These are phyloP conservation scores for Leucoagaricus sp. DNA, from an alignment of 1,284 basidiomycete genomes.

Conservation along the genomic window DNA sequence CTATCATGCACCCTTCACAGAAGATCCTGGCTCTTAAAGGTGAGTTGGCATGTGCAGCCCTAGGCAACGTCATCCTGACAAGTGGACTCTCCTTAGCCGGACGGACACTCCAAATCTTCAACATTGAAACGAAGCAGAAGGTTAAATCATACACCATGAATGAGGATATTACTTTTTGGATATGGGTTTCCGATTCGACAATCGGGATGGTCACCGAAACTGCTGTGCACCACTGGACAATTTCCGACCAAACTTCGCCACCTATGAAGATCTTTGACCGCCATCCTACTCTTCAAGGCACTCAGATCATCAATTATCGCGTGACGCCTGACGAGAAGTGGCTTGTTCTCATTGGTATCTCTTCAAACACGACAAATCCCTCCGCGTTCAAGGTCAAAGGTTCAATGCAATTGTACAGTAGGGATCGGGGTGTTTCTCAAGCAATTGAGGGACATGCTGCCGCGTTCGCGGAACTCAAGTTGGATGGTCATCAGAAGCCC, in stretches of 20 bases:
- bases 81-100: slow-evolving; percentile 58
- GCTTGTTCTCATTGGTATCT: slow-evolving; percentile 96
- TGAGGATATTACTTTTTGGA: slow-evolving; percentile 98
- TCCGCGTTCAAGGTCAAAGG: slow-evolving; percentile 98
- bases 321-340: slow-evolving; percentile 93
- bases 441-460: slow-evolving; percentile 99
- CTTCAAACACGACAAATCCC: slow-evolving; percentile 90
- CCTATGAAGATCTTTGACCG: slow-evolving; percentile 96
- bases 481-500: slow-evolving; percentile 80
- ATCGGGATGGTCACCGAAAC: slow-evolving; percentile 97
- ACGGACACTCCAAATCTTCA: slow-evolving; percentile 97
- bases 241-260: slow-evolving; percentile 69
- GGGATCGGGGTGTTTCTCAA: slow-evolving; percentile 93
- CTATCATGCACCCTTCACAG: slow-evolving; percentile 97
- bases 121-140: slow-evolving; percentile 96
- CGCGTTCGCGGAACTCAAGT: slow-evolving; percentile 90
- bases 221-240: slow-evolving; percentile 94
- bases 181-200: slow-evolving; percentile 91
- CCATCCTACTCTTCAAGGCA: slow-evolving; percentile 90
- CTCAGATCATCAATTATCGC: slow-evolving; percentile 99
- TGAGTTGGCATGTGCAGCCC: slow-evolving; percentile 34
- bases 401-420: slow-evolving; percentile 93
- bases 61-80: not conserved
- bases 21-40: slow-evolving; percentile 98
- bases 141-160: slow-evolving; percentile 95